phyloP scores from a whole-genome alignment of 2,329 filamentous ascomycete genomes.

The Teratosphaeriaceae sp. region DNA sequence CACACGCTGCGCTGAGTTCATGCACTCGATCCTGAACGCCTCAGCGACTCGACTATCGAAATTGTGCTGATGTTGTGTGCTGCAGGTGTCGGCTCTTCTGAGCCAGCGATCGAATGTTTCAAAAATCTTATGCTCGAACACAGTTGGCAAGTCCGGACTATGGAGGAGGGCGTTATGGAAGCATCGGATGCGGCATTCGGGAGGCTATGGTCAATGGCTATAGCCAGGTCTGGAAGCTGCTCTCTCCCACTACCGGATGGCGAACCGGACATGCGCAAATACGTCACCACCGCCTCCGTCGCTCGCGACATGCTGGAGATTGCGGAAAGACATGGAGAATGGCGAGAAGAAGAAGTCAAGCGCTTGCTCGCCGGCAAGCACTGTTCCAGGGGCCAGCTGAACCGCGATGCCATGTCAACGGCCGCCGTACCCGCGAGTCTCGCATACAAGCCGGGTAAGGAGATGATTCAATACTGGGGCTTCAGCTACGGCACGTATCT shows the following conservation, averaged over 20 bases:
- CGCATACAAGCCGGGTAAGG: constrained; percentile 22
- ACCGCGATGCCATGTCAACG: not conserved
- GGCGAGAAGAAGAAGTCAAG: constrained; percentile 24
- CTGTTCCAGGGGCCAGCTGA: not conserved
- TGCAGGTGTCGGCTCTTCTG: constrained; percentile 27
- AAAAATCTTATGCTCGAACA: constrained; percentile 24
- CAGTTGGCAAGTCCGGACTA: constrained; percentile 32
- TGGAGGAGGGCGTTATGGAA: constrained; percentile 29
- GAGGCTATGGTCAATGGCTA: constrained; percentile 35
- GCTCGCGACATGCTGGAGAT: constrained; percentile 46
- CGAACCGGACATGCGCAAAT: constrained; percentile 34
- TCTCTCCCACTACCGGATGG: constrained; percentile 19
- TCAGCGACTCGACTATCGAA: too few relatives aligned
- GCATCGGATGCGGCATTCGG: constrained; percentile 36
- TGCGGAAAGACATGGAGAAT: constrained; percentile 34
- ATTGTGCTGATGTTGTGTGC: too few relatives aligned
- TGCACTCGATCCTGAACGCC: too few relatives aligned
- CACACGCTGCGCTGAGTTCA: too few relatives aligned
- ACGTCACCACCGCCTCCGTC: constrained; percentile 41
- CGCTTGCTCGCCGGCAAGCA: constrained; percentile 3
- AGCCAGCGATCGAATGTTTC: constrained; percentile 32
- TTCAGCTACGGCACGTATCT: constrained; percentile 42
- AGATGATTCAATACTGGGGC: constrained; percentile 34
- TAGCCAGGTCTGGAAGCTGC: constrained; percentile 28
- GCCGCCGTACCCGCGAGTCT: constrained; percentile 3